phyloP scores from a whole-genome alignment of 2,329 filamentous ascomycete genomes.

The Alternaria gaisen region DNA sequence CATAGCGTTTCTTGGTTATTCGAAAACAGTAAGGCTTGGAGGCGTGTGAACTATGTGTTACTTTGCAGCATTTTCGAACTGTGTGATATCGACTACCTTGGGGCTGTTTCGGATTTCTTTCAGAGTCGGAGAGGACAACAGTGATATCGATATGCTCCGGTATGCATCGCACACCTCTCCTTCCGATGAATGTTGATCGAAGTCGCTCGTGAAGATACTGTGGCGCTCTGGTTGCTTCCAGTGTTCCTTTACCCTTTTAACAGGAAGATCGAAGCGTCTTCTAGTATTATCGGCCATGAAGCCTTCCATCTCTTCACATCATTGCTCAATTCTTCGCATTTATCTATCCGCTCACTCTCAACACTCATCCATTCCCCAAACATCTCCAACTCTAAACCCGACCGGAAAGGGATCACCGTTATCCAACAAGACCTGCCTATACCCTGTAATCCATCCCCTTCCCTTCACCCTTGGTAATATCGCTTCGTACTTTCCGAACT shows the following conservation, averaged over 20 bases:
- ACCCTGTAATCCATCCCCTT: conserved; percentile 58
- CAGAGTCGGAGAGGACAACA: background rate
- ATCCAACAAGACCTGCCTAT: conserved; percentile 56
- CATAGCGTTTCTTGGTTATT: background rate
- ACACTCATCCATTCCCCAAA: conserved; percentile 20
- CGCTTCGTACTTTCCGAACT: conserved; percentile 52
- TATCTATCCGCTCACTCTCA: background rate
- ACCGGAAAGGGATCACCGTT: conserved; percentile 56
- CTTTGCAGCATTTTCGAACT: background rate
- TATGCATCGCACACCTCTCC: background rate
- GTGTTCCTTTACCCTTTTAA: background rate
- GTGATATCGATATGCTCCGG: background rate
- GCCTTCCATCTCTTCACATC: background rate
- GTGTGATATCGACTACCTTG: background rate
- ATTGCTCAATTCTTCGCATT: background rate
- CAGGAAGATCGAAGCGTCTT: background rate
- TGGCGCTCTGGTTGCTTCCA: background rate
- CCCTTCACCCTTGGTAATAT: conserved; percentile 56
- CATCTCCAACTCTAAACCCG: conserved; percentile 51
- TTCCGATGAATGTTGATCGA: background rate
- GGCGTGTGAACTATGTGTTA: background rate
- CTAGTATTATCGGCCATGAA: background rate
- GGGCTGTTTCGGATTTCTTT: too few species aligned
- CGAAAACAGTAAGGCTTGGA: background rate
- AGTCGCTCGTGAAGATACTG: background rate